phyloP scores from a whole-genome alignment of 306 rosid species.

The Castanea sativa region DNA sequence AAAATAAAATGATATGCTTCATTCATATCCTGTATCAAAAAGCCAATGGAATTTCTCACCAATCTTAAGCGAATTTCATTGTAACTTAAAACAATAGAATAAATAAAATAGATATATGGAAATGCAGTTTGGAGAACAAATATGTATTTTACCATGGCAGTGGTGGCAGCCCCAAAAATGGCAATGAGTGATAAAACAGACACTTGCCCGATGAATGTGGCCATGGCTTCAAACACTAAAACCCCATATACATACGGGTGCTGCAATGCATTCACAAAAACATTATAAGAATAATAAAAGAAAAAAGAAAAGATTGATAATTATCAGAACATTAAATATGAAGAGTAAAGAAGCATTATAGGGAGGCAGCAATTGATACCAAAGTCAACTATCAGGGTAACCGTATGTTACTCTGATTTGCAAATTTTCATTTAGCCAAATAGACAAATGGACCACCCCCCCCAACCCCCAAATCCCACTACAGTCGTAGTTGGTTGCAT shows the following conservation, averaged over 20 bases:
- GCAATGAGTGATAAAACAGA: constrained; percentile 58
- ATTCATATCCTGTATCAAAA: background rate
- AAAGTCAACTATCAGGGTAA: background rate
- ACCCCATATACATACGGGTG: constrained; percentile 61
- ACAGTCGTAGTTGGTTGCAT: no score
- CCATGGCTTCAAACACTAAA: constrained; percentile 58
- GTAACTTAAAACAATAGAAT: background rate
- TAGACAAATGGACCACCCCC: no score
- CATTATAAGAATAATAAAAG: background rate
- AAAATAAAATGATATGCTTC: background rate
- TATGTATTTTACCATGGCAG: constrained; percentile 46
- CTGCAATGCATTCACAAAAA: constrained; percentile 25
- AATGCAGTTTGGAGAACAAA: background rate
- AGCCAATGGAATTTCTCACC: background rate
- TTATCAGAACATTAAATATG: background rate
- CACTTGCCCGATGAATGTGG: constrained; percentile 56
- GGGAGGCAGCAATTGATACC: background rate
- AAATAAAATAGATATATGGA: background rate
- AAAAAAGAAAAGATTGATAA: background rate
- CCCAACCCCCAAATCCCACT: no score
- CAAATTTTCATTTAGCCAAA: background rate
- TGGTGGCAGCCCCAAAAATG: constrained; percentile 57
- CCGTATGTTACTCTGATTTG: no score
- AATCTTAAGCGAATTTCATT: background rate
- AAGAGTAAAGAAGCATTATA: background rate